Base-by-base conservation (phyloP, 139 green algal genomes). In the Desmodesmus armatus region DNA sequence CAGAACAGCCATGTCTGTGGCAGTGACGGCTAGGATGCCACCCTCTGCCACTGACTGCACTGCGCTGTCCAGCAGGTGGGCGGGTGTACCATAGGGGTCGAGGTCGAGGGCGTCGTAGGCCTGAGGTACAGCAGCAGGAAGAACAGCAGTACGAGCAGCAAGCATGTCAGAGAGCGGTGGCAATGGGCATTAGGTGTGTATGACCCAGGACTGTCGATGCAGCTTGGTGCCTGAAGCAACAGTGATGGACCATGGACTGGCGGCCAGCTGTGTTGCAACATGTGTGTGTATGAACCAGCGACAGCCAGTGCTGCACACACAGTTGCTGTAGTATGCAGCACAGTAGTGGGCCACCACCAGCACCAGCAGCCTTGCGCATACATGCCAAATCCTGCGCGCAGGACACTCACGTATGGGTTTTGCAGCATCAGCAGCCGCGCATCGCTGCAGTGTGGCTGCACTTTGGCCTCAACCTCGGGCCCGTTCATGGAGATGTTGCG, bases 1-100 rank as follows among this genome's bases (percentile, higher is more conserved):
- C 75, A 99, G 93, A 74, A 99, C 96, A 25, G 97, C 96, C 96
- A 98, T 99, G 90, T 99, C 97, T 23, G 97, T 99, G 60, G 97
- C 97, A 7, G 97, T 99, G 5, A 98, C 93, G 80, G 96, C 85
- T 43, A 99, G 94, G 76, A 99, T 83, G 13, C 97, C 97, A 15
- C 97, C 97, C 47, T 99, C 97, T 0, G 82, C 63, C 21, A 99
- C 95, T 0, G 91, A 85, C 90, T 99, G 96, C 31, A 99, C 93
- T 17, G 97, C 97, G 6, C 70, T 85, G 80, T 99, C 97, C 41
- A 99, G 90, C 41, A 99, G 91, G n/a, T 90, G 85, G 21, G 92
- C 91, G 3, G 97, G 97, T 0, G 97, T 96, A 60, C 97, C 97
- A 77, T 99, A 99, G 1, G 97, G 97, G 71, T 99, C 97, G 67